Percentiles rank a stretch among this genome's conserved stretches.
Conservation (phyloP, 164 flowering plant genomes). For the Nymphaea colorata region DNA sequence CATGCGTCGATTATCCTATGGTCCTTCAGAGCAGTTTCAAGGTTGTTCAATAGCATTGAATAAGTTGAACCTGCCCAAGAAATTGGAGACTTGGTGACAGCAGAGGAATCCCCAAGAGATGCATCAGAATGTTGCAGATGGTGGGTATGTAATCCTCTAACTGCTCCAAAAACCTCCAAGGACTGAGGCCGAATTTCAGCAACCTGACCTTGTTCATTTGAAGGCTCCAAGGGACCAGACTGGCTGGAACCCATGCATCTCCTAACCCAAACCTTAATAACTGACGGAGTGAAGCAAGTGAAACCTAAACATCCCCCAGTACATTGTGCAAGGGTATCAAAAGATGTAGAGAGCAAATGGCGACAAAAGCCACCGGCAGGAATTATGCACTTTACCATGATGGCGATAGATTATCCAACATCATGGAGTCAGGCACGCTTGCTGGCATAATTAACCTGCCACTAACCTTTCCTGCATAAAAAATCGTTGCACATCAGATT, state of each 20-base stretch:
- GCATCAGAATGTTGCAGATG: background rate
- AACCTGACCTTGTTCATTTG: background rate
- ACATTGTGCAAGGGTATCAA: background rate
- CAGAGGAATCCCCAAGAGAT: constrained; percentile 7
- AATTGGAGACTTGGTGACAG: constrained; percentile 9
- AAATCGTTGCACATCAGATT: too few species aligned
- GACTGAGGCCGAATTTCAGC: too few species aligned
- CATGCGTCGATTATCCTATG: constrained; percentile 51
- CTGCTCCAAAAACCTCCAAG: background rate
- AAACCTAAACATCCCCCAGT: background rate
- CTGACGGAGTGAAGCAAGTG: background rate
- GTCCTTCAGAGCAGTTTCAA: constrained; percentile 39
- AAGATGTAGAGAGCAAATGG: background rate
- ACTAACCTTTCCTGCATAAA: too few species aligned
- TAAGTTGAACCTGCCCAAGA: constrained; percentile 29
- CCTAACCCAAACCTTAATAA: background rate
- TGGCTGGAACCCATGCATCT: background rate
- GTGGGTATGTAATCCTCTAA: background rate
- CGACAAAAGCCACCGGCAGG: background rate
- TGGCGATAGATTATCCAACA: too few species aligned
- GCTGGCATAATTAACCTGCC: too few species aligned
- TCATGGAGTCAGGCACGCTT: too few species aligned
- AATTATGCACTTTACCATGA: too few species aligned
- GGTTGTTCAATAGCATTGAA: constrained; percentile 32
- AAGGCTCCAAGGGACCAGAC: background rate